These are phyloP conservation scores for Dactylellina drechsleri DNA, from an alignment of 2,329 filamentous ascomycete species.

Conservation along the genomic window DNA sequence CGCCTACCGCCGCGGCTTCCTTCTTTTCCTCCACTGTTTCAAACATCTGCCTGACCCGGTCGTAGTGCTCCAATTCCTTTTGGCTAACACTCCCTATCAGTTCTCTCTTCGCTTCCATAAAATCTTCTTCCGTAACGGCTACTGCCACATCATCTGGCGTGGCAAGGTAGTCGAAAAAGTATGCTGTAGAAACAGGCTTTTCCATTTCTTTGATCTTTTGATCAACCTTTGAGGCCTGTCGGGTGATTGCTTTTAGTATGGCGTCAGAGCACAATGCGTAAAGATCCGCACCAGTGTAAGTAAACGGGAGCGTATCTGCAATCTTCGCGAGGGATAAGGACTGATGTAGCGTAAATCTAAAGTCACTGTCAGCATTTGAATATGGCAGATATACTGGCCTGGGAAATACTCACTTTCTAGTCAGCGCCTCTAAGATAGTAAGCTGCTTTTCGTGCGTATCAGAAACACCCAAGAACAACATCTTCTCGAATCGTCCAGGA, in stretches of 20 bases:
- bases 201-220: constrained; percentile 73
- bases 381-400: background rate
- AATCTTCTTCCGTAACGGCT: constrained; percentile 88
- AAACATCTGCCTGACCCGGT: constrained; percentile 82
- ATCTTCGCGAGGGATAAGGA: constrained; percentile 79
- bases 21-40: constrained; percentile 66
- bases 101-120: constrained; percentile 80
- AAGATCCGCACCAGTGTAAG: constrained; percentile 96
- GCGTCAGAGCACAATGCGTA: constrained; percentile 97
- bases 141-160: constrained; percentile 84
- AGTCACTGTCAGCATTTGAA: constrained; percentile 44
- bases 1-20: constrained; percentile 53
- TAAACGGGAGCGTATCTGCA: constrained; percentile 83
- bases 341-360: constrained; percentile 83
- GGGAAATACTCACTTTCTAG: constrained; percentile 77
- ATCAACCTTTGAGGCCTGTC: constrained; percentile 85
- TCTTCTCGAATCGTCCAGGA: constrained; percentile 95
- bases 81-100: constrained; percentile 85
- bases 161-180: constrained; percentile 94
- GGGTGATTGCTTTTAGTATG: constrained; percentile 98
- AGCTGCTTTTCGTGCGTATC: constrained; percentile 97
- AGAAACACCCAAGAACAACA: constrained; percentile 95
- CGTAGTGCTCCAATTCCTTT: constrained; percentile 91
- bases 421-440: constrained; percentile 91
- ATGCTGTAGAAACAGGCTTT: constrained; percentile 78